Evolutionary conservation across 1,284 basidiomycete species (phyloP).

Genomic region (Leucoagaricus sp.): DNA sequence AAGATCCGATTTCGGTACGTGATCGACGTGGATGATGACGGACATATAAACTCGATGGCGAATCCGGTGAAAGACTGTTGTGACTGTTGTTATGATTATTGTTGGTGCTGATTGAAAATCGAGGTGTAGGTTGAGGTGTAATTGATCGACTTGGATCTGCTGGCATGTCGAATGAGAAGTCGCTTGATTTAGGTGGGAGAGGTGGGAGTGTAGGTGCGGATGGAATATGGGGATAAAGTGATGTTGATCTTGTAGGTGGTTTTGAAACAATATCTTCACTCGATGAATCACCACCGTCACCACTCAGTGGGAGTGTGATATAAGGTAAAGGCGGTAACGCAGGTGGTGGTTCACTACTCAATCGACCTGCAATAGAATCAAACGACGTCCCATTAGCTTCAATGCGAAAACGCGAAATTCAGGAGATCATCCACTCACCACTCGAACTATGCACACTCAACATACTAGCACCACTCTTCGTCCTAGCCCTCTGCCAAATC

Average conservation of each 20-base stretch:
- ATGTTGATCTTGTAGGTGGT: background rate
- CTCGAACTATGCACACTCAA: slow-evolving; percentile 31
- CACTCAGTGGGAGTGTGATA: background rate
- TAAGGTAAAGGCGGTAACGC: slow-evolving; percentile 8
- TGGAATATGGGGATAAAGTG: background rate
- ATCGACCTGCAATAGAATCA: slow-evolving; percentile 2
- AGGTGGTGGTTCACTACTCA: slow-evolving; percentile 17
- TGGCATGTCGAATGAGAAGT: background rate
- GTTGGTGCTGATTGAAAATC: too few species aligned
- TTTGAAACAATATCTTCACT: background rate
- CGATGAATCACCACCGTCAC: background rate
- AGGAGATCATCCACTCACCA: slow-evolving; percentile 27
- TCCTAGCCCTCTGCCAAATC: slow-evolving; percentile 50
- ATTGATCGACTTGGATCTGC: slow-evolving; percentile 16
- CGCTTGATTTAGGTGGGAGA: slow-evolving; percentile 2
- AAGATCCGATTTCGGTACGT: background rate
- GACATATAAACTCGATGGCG: slow-evolving; percentile 2
- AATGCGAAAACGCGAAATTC: background rate
- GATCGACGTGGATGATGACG: background rate
- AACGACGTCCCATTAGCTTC: background rate
- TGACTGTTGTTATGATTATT: slow-evolving; percentile 2
- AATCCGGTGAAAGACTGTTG: background rate
- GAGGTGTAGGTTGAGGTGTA: slow-evolving; percentile 19
- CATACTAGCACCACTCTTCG: slow-evolving; percentile 47
- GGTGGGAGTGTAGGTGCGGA: background rate